Evolutionary conservation across 306 rosid genomes (phyloP), one percentile per base, ranked within the genome.

Genomic region (Canavalia ensiformis): DNA sequence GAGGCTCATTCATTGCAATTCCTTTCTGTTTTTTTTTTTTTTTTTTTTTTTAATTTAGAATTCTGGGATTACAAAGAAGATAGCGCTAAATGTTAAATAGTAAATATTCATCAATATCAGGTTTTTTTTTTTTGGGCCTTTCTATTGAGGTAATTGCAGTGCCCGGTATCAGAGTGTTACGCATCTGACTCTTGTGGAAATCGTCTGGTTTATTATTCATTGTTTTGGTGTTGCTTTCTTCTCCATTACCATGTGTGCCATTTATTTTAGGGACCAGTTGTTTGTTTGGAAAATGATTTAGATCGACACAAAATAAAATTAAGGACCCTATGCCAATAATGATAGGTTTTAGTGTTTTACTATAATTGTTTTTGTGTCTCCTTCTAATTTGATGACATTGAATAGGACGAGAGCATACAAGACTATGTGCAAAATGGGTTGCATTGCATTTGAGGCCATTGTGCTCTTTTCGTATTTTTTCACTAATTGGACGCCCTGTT

Each of bases 141-240:
- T 72, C 41, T 66, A 45, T 83, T 83, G 81, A 84, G 85, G 60
- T 72, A 55, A 18, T 81, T 46, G 66, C 57, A 57, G 56, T 75
- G 79, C 63, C 50, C 47, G 77, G 52, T 73, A 64, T 84, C 69
- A 73, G 77, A 49, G 68, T 81, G 77, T 79, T 81, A 82, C 73
- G 66, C 74, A 4, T 56, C 42, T 63, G 74, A 35, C 68, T 37
- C 69, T 81, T 79, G 77, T 45, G 79, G 58, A 75, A 30, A 74
- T 72, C 25, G 25, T 18, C 25, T 18, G 79, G 67, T 65, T 57
- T 58, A 30, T 67, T 55, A n/a, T 63, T 80, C 74, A 72, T 88
- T 54, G 75, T 52, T 76, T 84, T 82, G 49, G 42, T 62, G 91
- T 76, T 86, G 85, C 79, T 88, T 84, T 88, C 90, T 64, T 69